Evolutionary conservation across 192 early-diverging fungal genomes (phyloP), one percentile per base, ranked within the genome.

Genomic region (Rhizophagus clarus): DNA sequence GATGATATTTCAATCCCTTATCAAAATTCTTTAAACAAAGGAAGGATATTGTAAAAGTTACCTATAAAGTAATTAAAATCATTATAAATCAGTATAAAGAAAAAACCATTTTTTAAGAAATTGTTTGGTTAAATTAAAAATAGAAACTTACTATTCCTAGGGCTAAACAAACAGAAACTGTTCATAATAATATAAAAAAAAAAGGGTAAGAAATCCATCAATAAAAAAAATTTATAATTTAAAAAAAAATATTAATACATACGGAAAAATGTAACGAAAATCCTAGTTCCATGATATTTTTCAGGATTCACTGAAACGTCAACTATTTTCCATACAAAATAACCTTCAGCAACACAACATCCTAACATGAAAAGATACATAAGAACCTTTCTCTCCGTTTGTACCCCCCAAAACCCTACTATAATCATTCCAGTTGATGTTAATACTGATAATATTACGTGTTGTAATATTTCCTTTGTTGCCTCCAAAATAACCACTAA

Each of bases 1-100:
- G 87, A 69, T 93, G 92, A 76, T 89, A 89, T 79, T 90, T 91
- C 61, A 95, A 81, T 6, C 94, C 94, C 37, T 90, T 84, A 71
- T 92, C 89, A 81, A 95, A 95, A 83, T 93, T 94, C 49, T 83
- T 82, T 79, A 88, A 86, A 76, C 93, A 95, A 22, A 87, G 70
- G 51, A 87, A 82, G 14, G 90, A 87, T 51, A 87, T 82, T 14
- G 83, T 80, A n/a, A 93, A 72, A 2, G 90, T 92, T 22, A 80
- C 75, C 83, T 84, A 77, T 24, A 51, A 31, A 42, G 45, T 14
- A 79, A 7, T 42, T 2, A 29, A 24, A 26, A 26, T 20, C 14
- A 56, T 22, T 4, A 56, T 51, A 20, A 32, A 69, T n/a, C 69
- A n/a, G 72, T 76, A 28, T 37, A 79, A 68, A 20, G 32, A 81